Percentiles rank a stretch among this genome's conserved stretches.
phyloP scores from a whole-genome alignment of 805 yeast genomes.

The Ogataea saltuana region DNA sequence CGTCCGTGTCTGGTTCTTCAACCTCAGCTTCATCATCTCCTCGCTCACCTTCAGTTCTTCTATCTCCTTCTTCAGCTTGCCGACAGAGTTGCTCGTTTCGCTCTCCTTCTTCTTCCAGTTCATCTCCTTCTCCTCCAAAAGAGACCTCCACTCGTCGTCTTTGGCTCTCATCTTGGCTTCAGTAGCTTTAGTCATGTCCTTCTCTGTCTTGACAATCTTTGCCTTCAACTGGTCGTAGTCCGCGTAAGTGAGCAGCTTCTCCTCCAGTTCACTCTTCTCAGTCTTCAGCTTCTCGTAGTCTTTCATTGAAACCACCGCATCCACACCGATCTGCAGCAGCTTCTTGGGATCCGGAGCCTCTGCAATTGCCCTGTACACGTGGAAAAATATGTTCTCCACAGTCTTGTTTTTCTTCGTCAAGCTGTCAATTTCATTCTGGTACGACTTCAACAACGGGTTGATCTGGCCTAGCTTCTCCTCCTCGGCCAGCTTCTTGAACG shows the following conservation, averaged over 20 bases:
- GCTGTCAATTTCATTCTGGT: constrained; percentile 85
- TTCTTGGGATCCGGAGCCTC: constrained; percentile 96
- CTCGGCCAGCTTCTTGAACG: constrained; percentile 70
- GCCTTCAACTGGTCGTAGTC: constrained; percentile 78
- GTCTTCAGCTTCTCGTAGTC: constrained; percentile 53
- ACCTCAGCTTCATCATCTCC: constrained; percentile 63
- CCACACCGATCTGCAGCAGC: constrained; percentile 66
- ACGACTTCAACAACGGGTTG: constrained; percentile 67
- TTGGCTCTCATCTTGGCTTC: constrained; percentile 61
- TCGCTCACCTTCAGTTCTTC: constrained; percentile 65
- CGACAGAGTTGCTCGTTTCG: constrained; percentile 50
- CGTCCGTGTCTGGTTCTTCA: constrained; percentile 48
- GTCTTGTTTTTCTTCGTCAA: constrained; percentile 75
- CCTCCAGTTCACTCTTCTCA: constrained; percentile 53
- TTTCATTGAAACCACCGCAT: constrained; percentile 49
- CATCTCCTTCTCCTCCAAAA: constrained; percentile 70
- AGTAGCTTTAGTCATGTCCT: constrained; percentile 55
- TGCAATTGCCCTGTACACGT: constrained; percentile 70
- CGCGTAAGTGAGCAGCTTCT: constrained; percentile 61
- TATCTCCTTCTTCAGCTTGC: constrained; percentile 53
- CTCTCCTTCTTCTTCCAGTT: constrained; percentile 65
- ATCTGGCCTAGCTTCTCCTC: constrained; percentile 65
- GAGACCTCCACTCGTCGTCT: constrained; percentile 68
- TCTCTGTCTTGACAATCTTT: constrained; percentile 60
- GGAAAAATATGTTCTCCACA: constrained; percentile 72